phyloP scores from a whole-genome alignment of 805 yeast genomes.

The Nakazawaea molendinolei region DNA sequence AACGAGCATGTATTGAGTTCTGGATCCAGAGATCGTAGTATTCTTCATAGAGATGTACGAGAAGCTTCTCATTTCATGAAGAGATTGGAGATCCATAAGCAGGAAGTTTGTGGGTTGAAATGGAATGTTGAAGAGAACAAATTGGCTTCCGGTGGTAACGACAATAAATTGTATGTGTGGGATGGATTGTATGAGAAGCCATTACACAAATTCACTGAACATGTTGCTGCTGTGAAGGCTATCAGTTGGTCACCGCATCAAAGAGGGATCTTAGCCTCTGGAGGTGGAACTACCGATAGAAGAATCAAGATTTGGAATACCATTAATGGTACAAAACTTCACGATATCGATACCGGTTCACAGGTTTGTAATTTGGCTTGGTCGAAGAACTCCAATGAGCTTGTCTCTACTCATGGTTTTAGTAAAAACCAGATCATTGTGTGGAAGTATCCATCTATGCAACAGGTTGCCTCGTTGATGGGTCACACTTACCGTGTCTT shows the following conservation, averaged over 20 bases:
- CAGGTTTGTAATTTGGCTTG: slow-evolving; percentile 93
- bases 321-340: slow-evolving; percentile 60
- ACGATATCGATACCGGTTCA: slow-evolving; percentile 90
- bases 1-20: slow-evolving; percentile 82
- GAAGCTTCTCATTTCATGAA: slow-evolving; percentile 75
- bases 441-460: slow-evolving; percentile 92
- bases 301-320: slow-evolving; percentile 91
- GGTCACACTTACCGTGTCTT: slow-evolving; percentile 93
- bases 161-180: slow-evolving; percentile 82
- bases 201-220: slow-evolving; percentile 67
- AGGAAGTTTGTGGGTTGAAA: slow-evolving; percentile 92
- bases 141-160: slow-evolving; percentile 94
- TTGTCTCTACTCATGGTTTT: slow-evolving; percentile 93
- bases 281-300: slow-evolving; percentile 96
- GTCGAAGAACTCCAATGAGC: slow-evolving; percentile 87
- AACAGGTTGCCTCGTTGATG: slow-evolving; percentile 86
- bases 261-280: slow-evolving; percentile 86
- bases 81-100: slow-evolving; percentile 69
- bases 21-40: slow-evolving; percentile 81
- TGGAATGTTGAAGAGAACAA: slow-evolving; percentile 93
- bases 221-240: slow-evolving; percentile 94
- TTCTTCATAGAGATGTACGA: slow-evolving; percentile 87
- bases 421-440: slow-evolving; percentile 84
- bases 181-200: slow-evolving; percentile 72
- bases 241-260: slow-evolving; percentile 98